Percentiles rank a stretch among this genome's conserved stretches.
Conservation (phyloP, 257 asterid species). For the Linaria vulgaris region DNA sequence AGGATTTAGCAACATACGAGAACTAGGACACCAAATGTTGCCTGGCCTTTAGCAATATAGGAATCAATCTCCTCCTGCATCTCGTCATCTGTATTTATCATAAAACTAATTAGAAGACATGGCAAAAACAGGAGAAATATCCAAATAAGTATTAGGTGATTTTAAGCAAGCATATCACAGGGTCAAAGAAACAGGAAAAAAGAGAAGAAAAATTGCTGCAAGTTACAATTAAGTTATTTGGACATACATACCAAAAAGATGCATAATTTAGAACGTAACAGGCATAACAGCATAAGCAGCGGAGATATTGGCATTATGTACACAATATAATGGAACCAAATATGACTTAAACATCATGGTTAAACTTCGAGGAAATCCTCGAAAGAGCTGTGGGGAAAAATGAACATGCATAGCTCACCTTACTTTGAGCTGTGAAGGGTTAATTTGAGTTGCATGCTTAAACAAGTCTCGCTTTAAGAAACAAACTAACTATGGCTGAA, state of each 20-base stretch:
- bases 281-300: neutral
- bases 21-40: constrained; percentile 63
- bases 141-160: neutral
- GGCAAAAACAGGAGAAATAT: constrained; percentile 18
- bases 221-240: neutral
- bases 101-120: constrained; percentile 28
- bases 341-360: neutral
- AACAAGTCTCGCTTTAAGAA: neutral
- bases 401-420: neutral
- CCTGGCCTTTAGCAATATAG: constrained; percentile 66
- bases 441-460: neutral
- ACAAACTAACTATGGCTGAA: neutral
- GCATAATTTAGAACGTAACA: neutral
- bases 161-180: neutral
- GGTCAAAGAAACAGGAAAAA: neutral
- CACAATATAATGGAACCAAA: neutral
- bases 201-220: neutral
- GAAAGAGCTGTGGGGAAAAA: neutral
- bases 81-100: constrained; percentile 67
- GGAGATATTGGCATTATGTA: neutral
- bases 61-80: constrained; percentile 90
- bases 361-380: neutral
- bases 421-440: neutral
- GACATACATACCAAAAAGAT: neutral
- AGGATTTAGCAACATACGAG: constrained; percentile 53